phyloP scores from a whole-genome alignment of 768 basidiomycete species.

The Holtermanniella nyarrowii region DNA sequence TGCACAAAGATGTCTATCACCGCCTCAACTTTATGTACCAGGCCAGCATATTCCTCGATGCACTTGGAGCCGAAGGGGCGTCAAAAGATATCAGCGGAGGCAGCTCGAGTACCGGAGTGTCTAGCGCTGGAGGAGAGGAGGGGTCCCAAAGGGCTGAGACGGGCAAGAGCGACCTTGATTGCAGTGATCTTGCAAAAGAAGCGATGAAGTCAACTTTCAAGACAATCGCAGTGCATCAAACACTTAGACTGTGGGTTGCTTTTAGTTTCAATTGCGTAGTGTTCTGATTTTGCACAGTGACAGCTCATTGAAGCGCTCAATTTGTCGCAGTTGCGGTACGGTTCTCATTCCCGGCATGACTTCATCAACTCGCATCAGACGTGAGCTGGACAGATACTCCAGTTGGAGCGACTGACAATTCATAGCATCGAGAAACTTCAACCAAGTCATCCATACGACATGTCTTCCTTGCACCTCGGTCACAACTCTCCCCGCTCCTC shows the following conservation, averaged over 20 bases:
- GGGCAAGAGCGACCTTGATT: constrained; percentile 5
- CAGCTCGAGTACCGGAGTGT: constrained; percentile 3
- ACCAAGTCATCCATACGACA: neutral
- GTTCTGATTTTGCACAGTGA: constrained; percentile 18
- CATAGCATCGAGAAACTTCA: neutral
- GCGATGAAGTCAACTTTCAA: constrained; percentile 14
- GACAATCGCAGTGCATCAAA: constrained; percentile 30
- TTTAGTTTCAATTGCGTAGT: neutral
- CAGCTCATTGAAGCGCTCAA: constrained; percentile 27
- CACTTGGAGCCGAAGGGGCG: neutral
- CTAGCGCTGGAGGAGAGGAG: constrained; percentile 1
- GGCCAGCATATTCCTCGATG: constrained; percentile 15
- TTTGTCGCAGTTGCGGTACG: constrained; percentile 29
- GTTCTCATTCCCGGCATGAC: constrained; percentile 35
- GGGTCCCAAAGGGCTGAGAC: neutral
- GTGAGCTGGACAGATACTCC: constrained; percentile 12
- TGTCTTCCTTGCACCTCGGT: neutral
- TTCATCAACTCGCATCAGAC: constrained; percentile 19
- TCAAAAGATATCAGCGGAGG: neutral
- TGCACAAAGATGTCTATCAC: constrained; percentile 14
- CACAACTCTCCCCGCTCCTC: neutral
- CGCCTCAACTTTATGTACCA: constrained; percentile 15
- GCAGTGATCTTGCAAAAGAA: constrained; percentile 16
- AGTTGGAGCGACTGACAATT: neutral
- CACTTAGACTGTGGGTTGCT: constrained; percentile 27